Base-by-base conservation (phyloP, 257 asterid species). In the Gentiana straminea region DNA sequence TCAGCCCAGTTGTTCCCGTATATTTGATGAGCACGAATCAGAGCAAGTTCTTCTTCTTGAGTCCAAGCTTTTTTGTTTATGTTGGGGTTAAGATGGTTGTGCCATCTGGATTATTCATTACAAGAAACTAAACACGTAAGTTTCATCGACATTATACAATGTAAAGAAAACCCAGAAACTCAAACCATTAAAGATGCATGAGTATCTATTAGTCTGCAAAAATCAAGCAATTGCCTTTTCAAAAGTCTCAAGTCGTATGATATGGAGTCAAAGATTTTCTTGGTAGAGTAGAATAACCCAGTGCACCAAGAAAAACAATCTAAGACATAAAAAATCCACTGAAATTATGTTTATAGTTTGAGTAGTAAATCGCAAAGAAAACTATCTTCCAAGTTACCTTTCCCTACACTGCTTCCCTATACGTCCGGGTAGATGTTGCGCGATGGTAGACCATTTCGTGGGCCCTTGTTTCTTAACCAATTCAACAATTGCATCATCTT, bases 1-100 rank as follows among this genome's bases (percentile, higher is more conserved):
- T 85, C 97, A 1, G 99, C 99, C 99, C 99, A 92, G 75, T 92
- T 92, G 85, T 92, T 92, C 71, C 99, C 99, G 54, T 79, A 78
- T 60, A 76, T 76, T 64, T 79, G 91, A 69, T 89, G 97, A 60
- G 95, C 97, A 65, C 72, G 89, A 67, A 89, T 76, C 61, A 89
- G 69, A 65, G 94, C 82, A 75, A 89, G 69, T 70, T 89, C 95
- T 79, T 89, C 97, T 57, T 89, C 97, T 77, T 79, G 94, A 45
- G 95, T 89, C 97, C 97, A 89, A 59, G 97, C 91, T 73, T 89
- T 86, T 72, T 85, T 89, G 58, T 89, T 89, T 61, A 89, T 89
- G 69, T 58, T 59, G 60, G 99, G 99, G 74, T 92, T 92, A 35
- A 88, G 84, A 84, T 92, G 99, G 74, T 92, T 92, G 77, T 89